Conservation (phyloP, 139 green algal species). For the Chlorella vulgaris region DNA sequence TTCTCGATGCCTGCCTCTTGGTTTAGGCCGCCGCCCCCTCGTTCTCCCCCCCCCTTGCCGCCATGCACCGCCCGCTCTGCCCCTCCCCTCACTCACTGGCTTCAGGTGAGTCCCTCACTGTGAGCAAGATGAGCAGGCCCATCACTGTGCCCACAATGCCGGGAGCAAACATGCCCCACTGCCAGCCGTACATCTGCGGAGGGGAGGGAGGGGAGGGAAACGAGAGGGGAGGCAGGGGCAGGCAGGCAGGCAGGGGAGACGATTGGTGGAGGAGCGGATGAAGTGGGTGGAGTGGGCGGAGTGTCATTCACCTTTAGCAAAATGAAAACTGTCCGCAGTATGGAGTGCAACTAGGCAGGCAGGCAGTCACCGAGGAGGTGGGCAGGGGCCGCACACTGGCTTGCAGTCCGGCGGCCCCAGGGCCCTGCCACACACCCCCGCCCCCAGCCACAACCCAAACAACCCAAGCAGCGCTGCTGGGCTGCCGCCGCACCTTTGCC, state of each 20-base stretch:
- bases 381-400: no score
- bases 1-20: not conserved
- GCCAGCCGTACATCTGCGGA: slow-evolving; percentile 73
- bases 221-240: not conserved
- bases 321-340: no score
- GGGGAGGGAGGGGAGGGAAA: not conserved
- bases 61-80: no score
- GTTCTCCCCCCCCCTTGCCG: slow-evolving; percentile 36
- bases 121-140: slow-evolving; percentile 76
- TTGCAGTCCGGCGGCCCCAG: no score
- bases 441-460: no score
- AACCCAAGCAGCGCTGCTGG: not conserved
- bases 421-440: no score
- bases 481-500: slow-evolving; percentile 63
- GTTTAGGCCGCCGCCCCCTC: not conserved
- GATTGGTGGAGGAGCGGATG: no score
- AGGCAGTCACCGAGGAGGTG: no score
- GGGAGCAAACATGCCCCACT: slow-evolving; percentile 86
- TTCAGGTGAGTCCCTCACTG: slow-evolving; percentile 79
- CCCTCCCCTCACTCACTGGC: slow-evolving; percentile 81
- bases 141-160: slow-evolving; percentile 86
- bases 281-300: no score
- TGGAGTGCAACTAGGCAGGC: no score
- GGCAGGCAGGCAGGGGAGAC: no score
- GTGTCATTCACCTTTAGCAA: no score